These are phyloP conservation scores for Paracamarosporium sp. DNA, from an alignment of 2,329 filamentous ascomycete genomes.

Conservation along the genomic window DNA sequence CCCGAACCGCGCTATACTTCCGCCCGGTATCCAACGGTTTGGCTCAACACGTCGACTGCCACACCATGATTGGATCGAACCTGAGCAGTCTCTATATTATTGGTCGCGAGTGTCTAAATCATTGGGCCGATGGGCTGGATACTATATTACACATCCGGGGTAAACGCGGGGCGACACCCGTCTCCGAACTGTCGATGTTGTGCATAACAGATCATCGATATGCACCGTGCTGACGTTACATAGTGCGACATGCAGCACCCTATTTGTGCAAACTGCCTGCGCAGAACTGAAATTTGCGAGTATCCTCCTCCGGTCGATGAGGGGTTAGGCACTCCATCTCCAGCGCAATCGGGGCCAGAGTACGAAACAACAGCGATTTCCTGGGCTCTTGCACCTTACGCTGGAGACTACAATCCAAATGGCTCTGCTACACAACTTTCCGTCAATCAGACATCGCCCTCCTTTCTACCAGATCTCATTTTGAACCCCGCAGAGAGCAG, in stretches of 20 bases:
- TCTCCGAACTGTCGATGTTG: too few species aligned
- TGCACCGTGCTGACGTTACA: not conserved
- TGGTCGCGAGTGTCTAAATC: too few species aligned
- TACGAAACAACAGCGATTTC: not conserved
- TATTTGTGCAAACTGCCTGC: slow-evolving; percentile 17
- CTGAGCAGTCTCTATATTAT: not conserved
- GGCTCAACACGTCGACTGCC: not conserved
- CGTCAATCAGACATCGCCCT: not conserved
- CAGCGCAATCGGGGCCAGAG: not conserved
- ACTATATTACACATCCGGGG: too few species aligned
- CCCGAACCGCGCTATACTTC: not conserved
- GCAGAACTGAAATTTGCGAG: slow-evolving; percentile 18
- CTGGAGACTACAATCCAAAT: not conserved
- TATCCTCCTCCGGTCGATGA: slow-evolving; percentile 10
- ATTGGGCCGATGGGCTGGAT: too few species aligned
- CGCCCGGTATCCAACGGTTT: not conserved
- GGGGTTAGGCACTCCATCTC: not conserved
- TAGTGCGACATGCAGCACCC: slow-evolving; percentile 20
- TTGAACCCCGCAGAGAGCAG: not conserved
- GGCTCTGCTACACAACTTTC: not conserved
- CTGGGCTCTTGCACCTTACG: not conserved
- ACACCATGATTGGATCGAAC: not conserved
- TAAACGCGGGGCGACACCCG: too few species aligned
- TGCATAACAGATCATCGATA: too few species aligned
- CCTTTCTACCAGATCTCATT: not conserved